Conservation (phyloP, 352 stramenopile species). For the Blastocystis sp. region DNA sequence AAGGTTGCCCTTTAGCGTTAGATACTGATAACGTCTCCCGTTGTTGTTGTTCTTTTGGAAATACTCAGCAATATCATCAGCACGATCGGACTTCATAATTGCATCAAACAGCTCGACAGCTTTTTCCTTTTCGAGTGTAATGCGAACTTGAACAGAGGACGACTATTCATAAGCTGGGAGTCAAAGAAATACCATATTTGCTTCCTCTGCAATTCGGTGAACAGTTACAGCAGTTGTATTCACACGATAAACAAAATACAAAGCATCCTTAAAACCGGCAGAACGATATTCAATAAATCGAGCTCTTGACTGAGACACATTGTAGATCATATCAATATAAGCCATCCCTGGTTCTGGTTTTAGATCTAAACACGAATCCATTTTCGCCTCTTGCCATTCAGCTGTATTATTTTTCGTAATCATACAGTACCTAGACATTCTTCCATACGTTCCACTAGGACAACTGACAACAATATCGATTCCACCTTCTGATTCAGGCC, state of each 20-base stretch:
- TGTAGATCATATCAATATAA: slow-evolving; percentile 25
- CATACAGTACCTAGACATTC: slow-evolving; percentile 19
- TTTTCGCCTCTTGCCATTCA: slow-evolving; percentile 26
- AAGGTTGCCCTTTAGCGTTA: background rate
- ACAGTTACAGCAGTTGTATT: slow-evolving; percentile 1
- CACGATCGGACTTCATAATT: background rate
- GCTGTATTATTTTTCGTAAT: background rate
- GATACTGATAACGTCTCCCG: slow-evolving; percentile 7
- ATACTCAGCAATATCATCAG: background rate
- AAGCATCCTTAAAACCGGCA: background rate
- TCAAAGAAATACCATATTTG: background rate
- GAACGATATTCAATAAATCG: slow-evolving; percentile 8
- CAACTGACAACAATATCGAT: slow-evolving; percentile 4
- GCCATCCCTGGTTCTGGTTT: background rate
- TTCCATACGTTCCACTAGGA: slow-evolving; percentile 16
- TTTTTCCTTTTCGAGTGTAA: background rate
- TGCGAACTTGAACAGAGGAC: slow-evolving; percentile 1
- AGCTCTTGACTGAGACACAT: background rate
- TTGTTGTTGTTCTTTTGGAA: slow-evolving; percentile 23
- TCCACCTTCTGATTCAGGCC: background rate
- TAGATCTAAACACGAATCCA: background rate
- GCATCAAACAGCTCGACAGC: background rate
- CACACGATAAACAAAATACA: background rate
- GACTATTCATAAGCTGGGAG: background rate
- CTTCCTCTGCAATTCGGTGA: background rate